Percentiles rank a stretch among this genome's conserved stretches.
Evolutionary conservation across 805 yeast genomes (phyloP).

Genomic region (Saturnispora sanitii): DNA sequence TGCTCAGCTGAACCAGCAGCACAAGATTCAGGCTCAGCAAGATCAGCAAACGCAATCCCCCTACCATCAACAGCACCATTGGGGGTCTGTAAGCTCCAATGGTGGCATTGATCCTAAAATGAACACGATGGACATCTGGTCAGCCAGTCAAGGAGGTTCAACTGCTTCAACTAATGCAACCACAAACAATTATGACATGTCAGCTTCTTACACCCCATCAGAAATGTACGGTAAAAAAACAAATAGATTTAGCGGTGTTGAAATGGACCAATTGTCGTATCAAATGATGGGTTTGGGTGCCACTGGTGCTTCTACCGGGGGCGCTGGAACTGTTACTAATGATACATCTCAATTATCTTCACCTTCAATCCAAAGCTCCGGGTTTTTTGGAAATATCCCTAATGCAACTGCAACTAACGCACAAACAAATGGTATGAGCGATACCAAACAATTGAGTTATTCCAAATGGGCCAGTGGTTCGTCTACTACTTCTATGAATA

Average conservation of each 20-base stretch:
- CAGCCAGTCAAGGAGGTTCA: neutral
- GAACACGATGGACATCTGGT: neutral
- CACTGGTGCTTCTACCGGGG: too few species aligned
- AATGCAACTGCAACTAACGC: neutral
- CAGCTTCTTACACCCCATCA: neutral
- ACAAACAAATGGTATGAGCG: neutral
- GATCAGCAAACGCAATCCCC: neutral
- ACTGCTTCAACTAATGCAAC: neutral
- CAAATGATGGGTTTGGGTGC: slow-evolving; percentile 21
- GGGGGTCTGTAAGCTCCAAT: too few species aligned
- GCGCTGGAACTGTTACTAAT: too few species aligned
- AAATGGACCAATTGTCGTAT: slow-evolving; percentile 22
- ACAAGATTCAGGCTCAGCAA: neutral
- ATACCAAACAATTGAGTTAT: neutral
- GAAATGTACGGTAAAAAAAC: neutral
- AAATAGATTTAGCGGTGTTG: slow-evolving; percentile 13
- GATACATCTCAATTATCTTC: slow-evolving; percentile 12
- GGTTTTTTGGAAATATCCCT: neutral
- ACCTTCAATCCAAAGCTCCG: neutral
- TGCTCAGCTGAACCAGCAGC: neutral
- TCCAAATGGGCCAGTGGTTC: slow-evolving; percentile 1
- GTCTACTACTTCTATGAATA: neutral
- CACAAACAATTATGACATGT: neutral
- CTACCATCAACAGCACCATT: too few species aligned
- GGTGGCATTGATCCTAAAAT: neutral